Base-by-base conservation (phyloP, 768 basidiomycete species). In the Crassisporium funariophilum region DNA sequence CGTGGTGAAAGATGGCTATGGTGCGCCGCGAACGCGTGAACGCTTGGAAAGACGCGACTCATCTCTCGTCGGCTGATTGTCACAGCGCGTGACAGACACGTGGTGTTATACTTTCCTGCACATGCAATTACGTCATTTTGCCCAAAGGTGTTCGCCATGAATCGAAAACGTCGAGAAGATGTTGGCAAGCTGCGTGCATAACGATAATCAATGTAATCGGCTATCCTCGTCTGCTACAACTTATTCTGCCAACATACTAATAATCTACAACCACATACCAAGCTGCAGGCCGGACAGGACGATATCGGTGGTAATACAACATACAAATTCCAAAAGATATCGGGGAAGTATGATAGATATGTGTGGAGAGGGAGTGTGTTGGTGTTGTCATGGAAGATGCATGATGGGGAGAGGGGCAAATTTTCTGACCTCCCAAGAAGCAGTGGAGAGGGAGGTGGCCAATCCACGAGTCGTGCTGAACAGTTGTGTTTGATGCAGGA, bases 311-410 rank as follows among this genome's bases (percentile, higher is more conserved):
- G 53, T 65, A 60, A 59, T 69, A 70, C 63, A 64, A 62, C 60
- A 60, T 63, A 61, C 61, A 66, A 57, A 64, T 69, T 66, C 67
- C 69, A 64, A 63, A 62, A 68, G 63, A 63, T 65, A 54, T 55
- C 61, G 57, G 55, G 62, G 52, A 60, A 65, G 59, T 58, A 65
- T 53, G 62, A 57, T 65, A 64, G 61, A 59, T 60, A 56, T 50
- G 50, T 44, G 23, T 22, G 49, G 42, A 36, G 37, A 37, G n/a
- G n/a, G 42, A 47, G 44, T 44, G 41, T 53, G 41, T 29, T 43
- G 54, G 41, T 52, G 52, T 44, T 40, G 46, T 47, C 49, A 47
- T 44, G 50, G 50, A 52, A 56, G 49, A 59, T 60, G 57, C 53
- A 54, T 50, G 49, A 55, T 41, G 43, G 49, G 46, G 53, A 46